Evolutionary conservation across 371 early-diverging fungal genomes (phyloP), one percentile per base, ranked within the genome.

Genomic region (Choanephora cucurbitarum): DNA sequence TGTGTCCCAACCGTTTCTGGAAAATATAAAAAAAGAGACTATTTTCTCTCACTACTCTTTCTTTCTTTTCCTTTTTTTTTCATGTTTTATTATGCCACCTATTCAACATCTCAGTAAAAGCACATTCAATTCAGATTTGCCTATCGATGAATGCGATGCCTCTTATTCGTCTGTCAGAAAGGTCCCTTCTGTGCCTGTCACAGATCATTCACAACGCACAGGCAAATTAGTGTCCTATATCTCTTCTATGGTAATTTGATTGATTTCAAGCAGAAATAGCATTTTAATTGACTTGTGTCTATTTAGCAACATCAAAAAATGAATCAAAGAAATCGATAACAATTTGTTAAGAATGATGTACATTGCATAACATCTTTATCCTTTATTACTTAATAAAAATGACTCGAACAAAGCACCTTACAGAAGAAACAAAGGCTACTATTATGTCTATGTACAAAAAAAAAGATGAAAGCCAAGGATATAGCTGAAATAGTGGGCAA

Each of bases 161-260:
- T 28, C 28, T 28, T 7, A 28, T 28, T 28, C 28, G 7, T 28
- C 33, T 33, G 18, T 28, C 31, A 28, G 15, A 48, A 28, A 24
- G 28, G 31, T 11, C 3, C 33, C 18, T 31, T 48, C 18, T 14
- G 32, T 28, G 13, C 32, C 52, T 33, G 13, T 49, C 32, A 51
- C 50, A n/a, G 62, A 62, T 46, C 57, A 62, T 52, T 54, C 62
- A 15, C 51, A 55, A 33, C 50, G 62, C 22, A 44, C 45, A 31
- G 56, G 62, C 14, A 62, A 56, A 52, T 40, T 57, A 14, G 7
- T 62, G 19, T 47, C 55, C 21, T 55, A 62, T 48, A 62, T 62
- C 22, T 40, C 46, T 15, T 54, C 55, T 10, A 62, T 56, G 62
- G 62, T 62, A 57, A 8, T 9, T 7, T 33, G 50, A 32, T 52